These are phyloP conservation scores for Baffinella frigidus DNA, from an alignment of 208 protist genomes.

Conservation along the genomic window DNA sequence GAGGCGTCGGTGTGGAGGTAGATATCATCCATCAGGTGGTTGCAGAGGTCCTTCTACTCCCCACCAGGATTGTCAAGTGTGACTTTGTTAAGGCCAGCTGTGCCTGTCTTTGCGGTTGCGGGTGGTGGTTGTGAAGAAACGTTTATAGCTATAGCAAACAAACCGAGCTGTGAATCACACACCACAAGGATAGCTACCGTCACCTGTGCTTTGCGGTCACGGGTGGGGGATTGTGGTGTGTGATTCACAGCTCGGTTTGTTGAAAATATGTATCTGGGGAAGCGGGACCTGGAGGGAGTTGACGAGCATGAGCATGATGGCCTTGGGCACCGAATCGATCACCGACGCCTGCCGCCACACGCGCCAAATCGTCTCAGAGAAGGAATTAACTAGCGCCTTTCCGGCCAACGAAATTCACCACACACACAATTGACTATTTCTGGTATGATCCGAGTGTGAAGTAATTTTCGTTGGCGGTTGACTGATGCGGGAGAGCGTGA, in stretches of 20 bases:
- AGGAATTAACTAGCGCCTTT: background rate
- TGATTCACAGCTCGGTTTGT: background rate
- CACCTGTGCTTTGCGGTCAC: background rate
- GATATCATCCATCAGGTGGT: too few relatives aligned
- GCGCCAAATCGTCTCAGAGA: background rate
- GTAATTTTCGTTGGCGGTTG: too few relatives aligned
- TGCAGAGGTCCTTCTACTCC: too few relatives aligned
- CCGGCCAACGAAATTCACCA: too few relatives aligned
- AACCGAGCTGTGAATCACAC: background rate
- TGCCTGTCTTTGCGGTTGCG: too few relatives aligned
- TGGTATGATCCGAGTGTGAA: too few relatives aligned
- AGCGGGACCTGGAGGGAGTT: background rate
- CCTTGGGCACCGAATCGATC: background rate
- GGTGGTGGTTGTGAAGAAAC: too few relatives aligned
- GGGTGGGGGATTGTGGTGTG: background rate
- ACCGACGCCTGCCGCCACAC: background rate
- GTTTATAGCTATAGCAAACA: background rate
- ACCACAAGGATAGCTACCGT: background rate
- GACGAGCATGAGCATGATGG: slow-evolving; percentile 6
- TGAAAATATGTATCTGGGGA: background rate
- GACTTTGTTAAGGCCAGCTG: too few relatives aligned
- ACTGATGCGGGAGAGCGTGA: too few relatives aligned
- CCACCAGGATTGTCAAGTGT: too few relatives aligned
- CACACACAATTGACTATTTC: too few relatives aligned
- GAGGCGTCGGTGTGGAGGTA: too few relatives aligned